These are phyloP conservation scores for Ceratocystiopsis sp. DNA, from an alignment of 2,329 filamentous ascomycete species.

Conservation along the genomic window DNA sequence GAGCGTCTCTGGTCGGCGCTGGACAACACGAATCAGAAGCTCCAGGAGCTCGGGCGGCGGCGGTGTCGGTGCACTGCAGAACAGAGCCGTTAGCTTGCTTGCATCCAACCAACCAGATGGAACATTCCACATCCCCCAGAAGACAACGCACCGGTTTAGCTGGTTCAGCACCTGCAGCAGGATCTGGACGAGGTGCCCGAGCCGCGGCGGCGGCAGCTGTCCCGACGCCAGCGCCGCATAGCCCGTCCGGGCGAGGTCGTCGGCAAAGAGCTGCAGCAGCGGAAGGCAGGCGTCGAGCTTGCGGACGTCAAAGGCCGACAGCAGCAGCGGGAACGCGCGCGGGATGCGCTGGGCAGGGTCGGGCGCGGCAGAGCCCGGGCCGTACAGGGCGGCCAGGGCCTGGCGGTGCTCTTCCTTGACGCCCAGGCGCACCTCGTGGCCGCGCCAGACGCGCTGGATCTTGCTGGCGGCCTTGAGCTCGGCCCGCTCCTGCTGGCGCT, in stretches of 20 bases:
- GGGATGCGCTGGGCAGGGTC: conserved; percentile 20
- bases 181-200: conserved; percentile 19
- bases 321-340: conserved; percentile 28
- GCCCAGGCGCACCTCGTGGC: conserved; percentile 44
- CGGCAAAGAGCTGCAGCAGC: conserved; percentile 28
- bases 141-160: too few relatives aligned
- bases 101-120: too few relatives aligned
- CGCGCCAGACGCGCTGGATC: conserved; percentile 73
- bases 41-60: neutral
- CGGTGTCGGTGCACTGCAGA: neutral
- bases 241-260: conserved; percentile 23
- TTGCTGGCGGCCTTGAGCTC: conserved; percentile 53
- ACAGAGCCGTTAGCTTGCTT: too few relatives aligned
- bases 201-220: conserved; percentile 14
- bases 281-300: conserved; percentile 26
- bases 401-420: conserved; percentile 40
- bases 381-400: conserved; percentile 46
- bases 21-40: conserved; percentile 8
- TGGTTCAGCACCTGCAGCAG: neutral
- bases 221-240: conserved; percentile 19
- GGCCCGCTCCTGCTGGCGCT: conserved; percentile 66
- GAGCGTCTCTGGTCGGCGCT: conserved; percentile 5
- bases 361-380: conserved; percentile 11
- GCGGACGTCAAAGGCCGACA: conserved; percentile 30
- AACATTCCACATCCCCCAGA: too few relatives aligned